Evolutionary conservation across 2,329 filamentous ascomycete genomes (phyloP), one percentile per base, ranked within the genome.

Genomic region (Diaporthe aspalathi): DNA sequence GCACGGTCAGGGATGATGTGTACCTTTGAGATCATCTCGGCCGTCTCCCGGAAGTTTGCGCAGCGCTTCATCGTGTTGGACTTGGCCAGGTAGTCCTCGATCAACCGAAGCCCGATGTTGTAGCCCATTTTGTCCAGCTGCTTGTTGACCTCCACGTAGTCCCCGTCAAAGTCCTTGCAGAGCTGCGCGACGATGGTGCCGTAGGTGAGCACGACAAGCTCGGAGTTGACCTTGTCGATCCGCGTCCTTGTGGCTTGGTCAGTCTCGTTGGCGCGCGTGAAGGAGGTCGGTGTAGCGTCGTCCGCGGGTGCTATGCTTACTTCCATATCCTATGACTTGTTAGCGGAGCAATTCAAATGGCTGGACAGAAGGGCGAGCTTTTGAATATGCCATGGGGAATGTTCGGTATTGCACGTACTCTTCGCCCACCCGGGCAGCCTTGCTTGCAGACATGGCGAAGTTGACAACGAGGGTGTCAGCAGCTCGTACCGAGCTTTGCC

Each of bases 91-190:
- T 98, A 99, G 83, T 99, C 96, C 78, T 99, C 96, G 76, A 99
- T 98, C 75, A 99, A 84, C 47, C 96, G 93, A 79, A 98, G 87
- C 35, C 96, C 96, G 75, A 99, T 99, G 79, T 98, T 98, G 84
- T 98, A 98, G 69, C 96, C 96, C 96, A 99, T 99, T 84, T 95
- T 97, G 80, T 99, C 96, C 54, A 99, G 88, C 81, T 99, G 96
- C 81, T 95, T 94, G 84, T 99, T 99, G 80, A 99, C 95, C 81
- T 98, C 94, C 66, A 90, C 86, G 80, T 99, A 99, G 83, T 98
- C 94, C 77, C 90, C 91, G 77, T 98, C 94, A 80, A 95, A 97
- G 85, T 99, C 96, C 82, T 95, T 95, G 85, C 95, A 98, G 75
- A 99, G 87, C 81, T 98, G 95, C 70, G 94, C 93, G 70, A 99